Percentiles rank a stretch among this genome's conserved stretches.
Evolutionary conservation across 495 filamentous ascomycete species (phyloP).

Genomic region (Hypoxylon trugodes): DNA sequence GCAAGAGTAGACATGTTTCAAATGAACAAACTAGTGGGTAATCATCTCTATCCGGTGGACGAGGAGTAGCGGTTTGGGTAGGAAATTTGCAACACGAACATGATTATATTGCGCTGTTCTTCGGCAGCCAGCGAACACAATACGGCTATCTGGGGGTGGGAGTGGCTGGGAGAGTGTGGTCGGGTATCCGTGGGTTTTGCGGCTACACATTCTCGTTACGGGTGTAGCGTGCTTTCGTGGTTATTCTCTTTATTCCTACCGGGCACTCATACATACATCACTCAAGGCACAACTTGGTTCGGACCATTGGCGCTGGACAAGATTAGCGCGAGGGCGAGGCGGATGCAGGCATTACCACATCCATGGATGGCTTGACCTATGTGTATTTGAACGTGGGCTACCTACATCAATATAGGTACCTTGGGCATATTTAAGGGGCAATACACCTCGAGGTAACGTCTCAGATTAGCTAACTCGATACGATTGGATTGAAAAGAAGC

Average conservation of each 20-base stretch:
- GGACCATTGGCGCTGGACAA: slow-evolving; percentile 5
- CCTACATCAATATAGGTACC: too few species aligned
- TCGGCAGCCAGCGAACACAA: neutral
- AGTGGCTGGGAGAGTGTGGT: neutral
- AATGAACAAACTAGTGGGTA: slow-evolving; percentile 77
- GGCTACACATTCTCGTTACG: slow-evolving; percentile 12
- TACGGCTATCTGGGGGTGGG: neutral
- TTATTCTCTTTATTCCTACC: slow-evolving; percentile 3
- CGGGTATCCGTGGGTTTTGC: neutral
- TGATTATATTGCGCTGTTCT: neutral
- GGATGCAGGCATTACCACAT: slow-evolving; percentile 1
- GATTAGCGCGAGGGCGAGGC: slow-evolving; percentile 11
- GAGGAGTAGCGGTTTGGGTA: slow-evolving; percentile 42
- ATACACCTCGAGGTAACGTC: neutral
- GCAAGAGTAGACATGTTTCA: slow-evolving; percentile 97
- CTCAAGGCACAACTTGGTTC: neutral
- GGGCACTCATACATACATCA: neutral
- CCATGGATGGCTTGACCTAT: too few species aligned
- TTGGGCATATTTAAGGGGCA: neutral
- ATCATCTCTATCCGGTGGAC: slow-evolving; percentile 64
- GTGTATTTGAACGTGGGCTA: too few species aligned
- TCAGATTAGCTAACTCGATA: slow-evolving; percentile 13
- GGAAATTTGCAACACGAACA: neutral
- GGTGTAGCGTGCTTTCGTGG: slow-evolving; percentile 17
- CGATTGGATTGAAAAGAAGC: slow-evolving; percentile 1